phyloP scores from a whole-genome alignment of 495 filamentous ascomycete genomes.

The Diplogelasinospora grovesii region DNA sequence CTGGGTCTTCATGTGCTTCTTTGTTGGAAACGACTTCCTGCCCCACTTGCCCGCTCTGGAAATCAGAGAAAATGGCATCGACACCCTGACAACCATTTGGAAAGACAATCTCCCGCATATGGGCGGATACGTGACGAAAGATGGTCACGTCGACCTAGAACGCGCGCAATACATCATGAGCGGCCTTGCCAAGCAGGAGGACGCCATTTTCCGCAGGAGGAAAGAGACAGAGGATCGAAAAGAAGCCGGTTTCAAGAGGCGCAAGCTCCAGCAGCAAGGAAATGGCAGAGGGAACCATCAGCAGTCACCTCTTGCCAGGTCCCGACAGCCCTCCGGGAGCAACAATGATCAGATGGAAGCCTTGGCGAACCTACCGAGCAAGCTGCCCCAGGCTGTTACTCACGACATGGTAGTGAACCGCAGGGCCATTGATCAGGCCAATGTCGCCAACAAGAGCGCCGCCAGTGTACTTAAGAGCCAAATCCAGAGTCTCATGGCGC shows the following conservation, averaged over 20 bases:
- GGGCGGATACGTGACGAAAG: slow-evolving; percentile 92
- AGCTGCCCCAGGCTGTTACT: slow-evolving; percentile 58
- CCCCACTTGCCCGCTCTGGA: slow-evolving; percentile 94
- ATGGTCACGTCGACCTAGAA: slow-evolving; percentile 83
- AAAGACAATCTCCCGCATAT: slow-evolving; percentile 83
- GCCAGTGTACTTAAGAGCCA: slow-evolving; percentile 82
- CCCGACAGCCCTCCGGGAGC: slow-evolving; percentile 13
- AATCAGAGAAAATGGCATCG: slow-evolving; percentile 94
- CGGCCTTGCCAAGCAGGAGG: slow-evolving; percentile 89
- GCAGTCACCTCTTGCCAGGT: slow-evolving; percentile 10
- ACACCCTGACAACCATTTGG: slow-evolving; percentile 93
- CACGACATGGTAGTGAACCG: slow-evolving; percentile 86
- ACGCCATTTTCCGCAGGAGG: slow-evolving; percentile 83
- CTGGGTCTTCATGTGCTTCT: slow-evolving; percentile 99
- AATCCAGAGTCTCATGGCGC: slow-evolving; percentile 50
- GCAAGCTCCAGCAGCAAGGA: slow-evolving; percentile 59
- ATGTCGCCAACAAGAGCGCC: slow-evolving; percentile 88
- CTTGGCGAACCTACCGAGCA: slow-evolving; percentile 52
- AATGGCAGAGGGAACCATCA: slow-evolving; percentile 36
- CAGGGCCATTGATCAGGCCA: slow-evolving; percentile 64
- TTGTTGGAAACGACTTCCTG: slow-evolving; percentile 98
- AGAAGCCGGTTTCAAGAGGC: slow-evolving; percentile 67
- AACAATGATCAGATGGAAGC: slow-evolving; percentile 24
- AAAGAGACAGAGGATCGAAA: slow-evolving; percentile 75
- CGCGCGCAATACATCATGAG: slow-evolving; percentile 82